phyloP scores from a whole-genome alignment of 176 grass and related monocot species.

The Olyra latifolia region DNA sequence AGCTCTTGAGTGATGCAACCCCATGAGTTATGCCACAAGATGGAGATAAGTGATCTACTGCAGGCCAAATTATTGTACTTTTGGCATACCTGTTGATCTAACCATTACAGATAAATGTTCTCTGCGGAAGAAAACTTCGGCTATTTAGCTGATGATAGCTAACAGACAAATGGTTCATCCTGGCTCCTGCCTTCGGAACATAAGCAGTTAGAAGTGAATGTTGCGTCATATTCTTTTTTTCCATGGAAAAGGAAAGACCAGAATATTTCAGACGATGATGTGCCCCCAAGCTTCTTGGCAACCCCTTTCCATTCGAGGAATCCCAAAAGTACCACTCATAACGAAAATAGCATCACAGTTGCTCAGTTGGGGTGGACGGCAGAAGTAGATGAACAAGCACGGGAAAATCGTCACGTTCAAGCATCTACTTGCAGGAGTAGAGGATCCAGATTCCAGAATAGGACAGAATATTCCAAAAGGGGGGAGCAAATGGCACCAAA shows the following conservation, averaged over 20 bases:
- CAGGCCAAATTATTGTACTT: background rate
- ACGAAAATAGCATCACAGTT: background rate
- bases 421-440: background rate
- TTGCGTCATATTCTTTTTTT: slow-evolving; percentile 6
- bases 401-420: background rate
- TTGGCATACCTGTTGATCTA: background rate
- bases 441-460: background rate
- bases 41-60: background rate
- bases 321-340: background rate
- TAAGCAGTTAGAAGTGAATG: background rate
- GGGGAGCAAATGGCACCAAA: background rate
- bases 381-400: background rate
- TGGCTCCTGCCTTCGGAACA: background rate
- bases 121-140: background rate
- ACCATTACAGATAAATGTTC: background rate
- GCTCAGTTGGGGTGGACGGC: background rate
- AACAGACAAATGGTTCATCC: background rate
- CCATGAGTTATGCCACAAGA: background rate
- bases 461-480: slow-evolving; percentile 33
- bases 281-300: background rate
- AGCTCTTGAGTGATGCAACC: background rate
- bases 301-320: background rate
- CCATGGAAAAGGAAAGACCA: background rate
- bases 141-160: background rate
- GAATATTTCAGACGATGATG: slow-evolving; percentile 28